phyloP scores from a whole-genome alignment of 371 early-diverging fungal species.

The Paraphysoderma sedebokerense region DNA sequence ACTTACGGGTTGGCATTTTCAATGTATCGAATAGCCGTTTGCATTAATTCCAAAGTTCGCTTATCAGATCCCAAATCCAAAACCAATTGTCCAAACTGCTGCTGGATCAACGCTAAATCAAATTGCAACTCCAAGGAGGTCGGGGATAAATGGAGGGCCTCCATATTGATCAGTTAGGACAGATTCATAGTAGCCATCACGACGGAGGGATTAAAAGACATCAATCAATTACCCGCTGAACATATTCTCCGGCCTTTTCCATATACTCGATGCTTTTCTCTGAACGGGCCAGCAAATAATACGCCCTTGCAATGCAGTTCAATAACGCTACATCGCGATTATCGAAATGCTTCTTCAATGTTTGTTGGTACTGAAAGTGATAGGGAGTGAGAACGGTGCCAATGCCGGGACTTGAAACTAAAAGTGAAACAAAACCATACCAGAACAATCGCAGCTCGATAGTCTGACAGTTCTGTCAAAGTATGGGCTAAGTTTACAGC shows the following conservation, averaged over 20 bases:
- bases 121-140: conserved; percentile 44
- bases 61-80: conserved; percentile 44
- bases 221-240: conserved; percentile 27
- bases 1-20: conserved; percentile 30
- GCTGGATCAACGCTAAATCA: conserved; percentile 67
- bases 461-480: no score
- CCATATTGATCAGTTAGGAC: neutral
- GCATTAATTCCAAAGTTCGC: conserved; percentile 32
- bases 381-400: neutral
- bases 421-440: neutral
- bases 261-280: conserved; percentile 48
- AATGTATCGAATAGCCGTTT: conserved; percentile 33
- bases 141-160: conserved; percentile 19
- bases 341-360: conserved; percentile 22
- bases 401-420: neutral
- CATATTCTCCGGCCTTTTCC: conserved; percentile 39
- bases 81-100: conserved; percentile 60
- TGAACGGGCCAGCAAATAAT: conserved; percentile 56
- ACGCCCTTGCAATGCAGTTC: conserved; percentile 37
- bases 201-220: conserved; percentile 7
- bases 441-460: no score
- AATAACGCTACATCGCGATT: conserved; percentile 37
- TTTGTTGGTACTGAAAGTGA: conserved; percentile 42
- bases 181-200: neutral
- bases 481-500: neutral